A percentile compares a stretch with the other conserved stretches of the same genome.
Conservation (phyloP, 768 basidiomycete species). For the Leccinellum albellum region DNA sequence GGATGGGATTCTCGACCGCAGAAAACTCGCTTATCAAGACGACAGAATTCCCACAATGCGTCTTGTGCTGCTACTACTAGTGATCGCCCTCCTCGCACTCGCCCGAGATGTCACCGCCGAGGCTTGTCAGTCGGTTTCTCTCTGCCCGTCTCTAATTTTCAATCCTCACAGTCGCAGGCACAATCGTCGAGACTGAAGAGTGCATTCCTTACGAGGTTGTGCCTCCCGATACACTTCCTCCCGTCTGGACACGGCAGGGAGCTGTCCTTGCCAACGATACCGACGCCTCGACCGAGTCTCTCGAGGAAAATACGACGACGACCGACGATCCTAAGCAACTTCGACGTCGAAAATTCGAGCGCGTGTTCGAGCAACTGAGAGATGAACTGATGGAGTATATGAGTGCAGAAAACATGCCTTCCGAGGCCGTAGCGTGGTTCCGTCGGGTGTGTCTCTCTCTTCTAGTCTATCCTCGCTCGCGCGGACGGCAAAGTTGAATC, state of each 20-base stretch:
- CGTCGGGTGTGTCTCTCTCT: constrained; percentile 50
- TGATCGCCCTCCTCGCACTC: not conserved
- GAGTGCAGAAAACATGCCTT: constrained; percentile 68
- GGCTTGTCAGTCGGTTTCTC: not conserved
- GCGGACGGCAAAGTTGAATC: not conserved
- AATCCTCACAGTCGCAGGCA: not conserved
- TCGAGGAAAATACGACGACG: not conserved
- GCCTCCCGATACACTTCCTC: not conserved
- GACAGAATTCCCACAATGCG: not conserved
- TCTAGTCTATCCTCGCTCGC: not conserved
- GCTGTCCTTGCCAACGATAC: not conserved
- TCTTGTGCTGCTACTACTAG: not conserved
- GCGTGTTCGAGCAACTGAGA: constrained; percentile 64
- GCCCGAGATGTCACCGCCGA: not conserved
- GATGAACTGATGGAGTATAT: constrained; percentile 76
- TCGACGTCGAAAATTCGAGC: constrained; percentile 61
- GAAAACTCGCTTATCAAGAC: no score
- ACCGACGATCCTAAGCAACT: constrained; percentile 30
- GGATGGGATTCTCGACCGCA: no score
- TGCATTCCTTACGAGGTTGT: not conserved
- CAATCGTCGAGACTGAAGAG: not conserved
- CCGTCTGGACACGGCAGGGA: not conserved
- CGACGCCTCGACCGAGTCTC: not conserved
- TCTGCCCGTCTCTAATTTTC: not conserved
- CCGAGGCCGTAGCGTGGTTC: constrained; percentile 83